Evolutionary conservation across 192 early-diverging fungal species (phyloP), one percentile per base, ranked within the genome.

Genomic region (Coemansia sp.): DNA sequence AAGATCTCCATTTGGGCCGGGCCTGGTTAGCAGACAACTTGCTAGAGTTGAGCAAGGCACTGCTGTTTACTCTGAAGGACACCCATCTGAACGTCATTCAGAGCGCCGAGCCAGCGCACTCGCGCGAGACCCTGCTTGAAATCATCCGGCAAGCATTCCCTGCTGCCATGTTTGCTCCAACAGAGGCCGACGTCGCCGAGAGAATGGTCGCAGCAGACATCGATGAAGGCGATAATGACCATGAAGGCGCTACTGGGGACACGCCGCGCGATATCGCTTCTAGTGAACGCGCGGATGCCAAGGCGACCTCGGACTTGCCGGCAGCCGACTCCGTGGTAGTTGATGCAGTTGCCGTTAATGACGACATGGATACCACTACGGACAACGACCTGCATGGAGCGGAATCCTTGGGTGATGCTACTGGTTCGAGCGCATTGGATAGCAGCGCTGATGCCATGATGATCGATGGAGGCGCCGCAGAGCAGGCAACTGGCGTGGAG

Each of bases 1-100:
- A 91, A 0, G 86, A 95, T 68, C 87, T 99, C 36, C 88, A 92
- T 27, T 85, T 99, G 78, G 94, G 96, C 7, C 87, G 88, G 18
- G 84, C 88, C 36, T 99, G 98, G 98, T 91, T 98, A 86, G 76
- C 94, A n/a, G 93, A 93, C 36, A 95, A 96, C 74, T 91, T 97
- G 65, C 77, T 98, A 10, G 98, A 98, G 68, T 96, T 98, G 73
- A 92, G 94, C 71, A 93, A 94, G 68, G 92, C 95, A 1, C 76
- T 99, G 18, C 76, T 99, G 5, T 98, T 95, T 69, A 93, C 98
- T 20, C 89, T 99, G 12, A 98, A 99, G 82, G 97, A 97, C 75
- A 84, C 80, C 75, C 70, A 67, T 43, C 15, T 74, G 18, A 84
- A 49, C 62, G 71, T 63, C 3, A 52, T 84, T 10, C 71, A 72